Evolutionary conservation across 495 filamentous ascomycete species (phyloP), one percentile per base, ranked within the genome.

Genomic region (Annulohypoxylon bovei): DNA sequence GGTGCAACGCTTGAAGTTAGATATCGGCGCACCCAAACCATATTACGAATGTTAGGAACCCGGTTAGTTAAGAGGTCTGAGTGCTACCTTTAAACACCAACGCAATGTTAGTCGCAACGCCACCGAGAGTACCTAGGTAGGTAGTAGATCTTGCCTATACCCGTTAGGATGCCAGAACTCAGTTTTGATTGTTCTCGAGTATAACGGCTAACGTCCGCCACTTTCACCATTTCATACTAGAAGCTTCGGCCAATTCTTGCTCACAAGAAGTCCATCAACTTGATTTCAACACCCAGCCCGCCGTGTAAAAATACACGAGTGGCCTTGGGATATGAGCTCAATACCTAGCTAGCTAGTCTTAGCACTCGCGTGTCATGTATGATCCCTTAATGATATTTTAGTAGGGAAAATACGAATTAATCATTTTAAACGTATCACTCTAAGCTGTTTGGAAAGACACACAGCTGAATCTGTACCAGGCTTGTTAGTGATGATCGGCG

Each of bases 1-100:
- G 56, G 47, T 67, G 64, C 60, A 27, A 72, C 69, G 14, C 46
- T 61, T 37, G 54, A 42, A 23, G 62, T 53, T 23, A 46, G 30
- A 47, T 33, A 53, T 35, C 35, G 32, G 33, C 39, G 61, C 65
- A 65, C 46, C 22, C 23, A 52, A 42, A 37, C 7, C 39, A 57
- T 46, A 56, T 50, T 56, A 25, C 44, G 52, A 62, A 59, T 16
- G 20, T 32, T 53, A 63, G 30, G 59, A 59, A 67, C 63, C 63
- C 30, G 63, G 63, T 71, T 64, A 58, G 49, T 47, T 55, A 47
- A 47, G 20, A 6, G 39, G 49, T 42, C 40, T 62, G 37, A 49
- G 53, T 53, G 25, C 37, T 37, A 55, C 32, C 8, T 47, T 22
- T 16, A 22, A 20, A 18, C 40, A 46, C 49, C 30, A 53, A 53